Base-by-base conservation (phyloP, 1,284 basidiomycete genomes). In the Ustilago vetiveriae region DNA sequence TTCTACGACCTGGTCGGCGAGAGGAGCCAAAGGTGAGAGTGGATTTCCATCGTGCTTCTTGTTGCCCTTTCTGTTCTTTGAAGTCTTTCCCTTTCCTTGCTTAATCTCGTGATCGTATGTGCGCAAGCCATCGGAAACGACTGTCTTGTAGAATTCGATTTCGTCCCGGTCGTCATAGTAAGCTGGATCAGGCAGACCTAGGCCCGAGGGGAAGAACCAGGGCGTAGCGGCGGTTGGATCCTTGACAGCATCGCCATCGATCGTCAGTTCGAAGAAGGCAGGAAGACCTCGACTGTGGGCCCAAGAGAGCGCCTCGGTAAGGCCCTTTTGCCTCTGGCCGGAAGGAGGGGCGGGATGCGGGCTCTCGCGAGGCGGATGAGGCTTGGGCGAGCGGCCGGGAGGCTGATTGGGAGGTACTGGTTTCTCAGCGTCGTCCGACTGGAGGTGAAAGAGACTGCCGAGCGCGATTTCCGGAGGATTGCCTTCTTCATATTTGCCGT, bases 161-260 rank as follows among this genome's bases (percentile, higher is more conserved):
- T 92, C 87, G 0, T 85, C 84, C 51, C 88, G 84, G 63, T 98
- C 94, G 43, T 90, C 87, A 82, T 93, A 98, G 82, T 98, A 97
- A 84, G 94, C 92, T 89, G 94, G 93, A 37, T 93, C 89, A 1
- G 94, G 94, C 13, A 98, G 88, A 27, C 93, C 92, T 7, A 97
- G 85, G 10, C 85, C 86, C 7, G 90, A 87, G 78, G 98, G 94
- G 69, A 87, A 89, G 77, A 98, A 88, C 89, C 90, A 93, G 16
- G 94, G 85, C 0, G 88, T 87, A 87, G 95, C 92, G 40, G 86
- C 83, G 72, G 94, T 90, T 0, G 95, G 93, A 78, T 97, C 92
- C n/a, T 88, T 85, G 22, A 90, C 92, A 29, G 90, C 88, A 75
- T 98, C 93, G 36, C 95, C 94, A 55, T 96, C 93, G 58, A 95